Evolutionary conservation across 495 filamentous ascomycete species (phyloP), one percentile per base, ranked within the genome.

Genomic region (Trichoderma orchidacearum): DNA sequence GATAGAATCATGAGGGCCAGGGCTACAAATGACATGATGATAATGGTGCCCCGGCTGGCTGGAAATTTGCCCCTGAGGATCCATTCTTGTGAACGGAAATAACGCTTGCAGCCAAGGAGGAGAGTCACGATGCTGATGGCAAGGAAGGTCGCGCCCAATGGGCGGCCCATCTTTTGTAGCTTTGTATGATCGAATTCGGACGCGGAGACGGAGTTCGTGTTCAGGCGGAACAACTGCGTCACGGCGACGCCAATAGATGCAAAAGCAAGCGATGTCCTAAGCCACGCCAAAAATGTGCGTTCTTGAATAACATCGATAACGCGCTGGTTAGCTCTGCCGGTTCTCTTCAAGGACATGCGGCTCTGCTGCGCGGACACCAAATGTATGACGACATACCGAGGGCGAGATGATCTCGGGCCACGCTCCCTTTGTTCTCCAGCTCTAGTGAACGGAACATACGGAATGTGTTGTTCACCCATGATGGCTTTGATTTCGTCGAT

Each of bases 191-290:
- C 58, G 21, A 66, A 62, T 18, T 66, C 58, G 9, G 71, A 63
- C 58, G 86, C 70, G 30, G 83, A 75, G 21, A 13, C 41, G 21
- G 6, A 2, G 41, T 27, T 4, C 25, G 80, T 86, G 75, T 95
- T 96, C 50, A 97, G 83, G 27, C 93, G 85, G 72, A 98, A 97
- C 52, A 98, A 80, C 69, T 98, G 93, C 1, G 94, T 96, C 52
- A 98, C 82, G 53, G 92, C 93, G 59, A 98, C 91, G 56, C 93
- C 93, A 63, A 98, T 98, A 52, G 85, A 90, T 34, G 93, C 94
- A 66, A 98, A 98, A 51, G 92, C 89, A 41, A 98, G 79, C 21
- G 90, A 96, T 17, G 93, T 98, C 48, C 93, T 83, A 50, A 98
- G 80, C 93, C 93, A 98, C 52, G 93, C 93, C 21, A 98, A 82